Evolutionary conservation across 768 basidiomycete genomes (phyloP).

Genomic region (Butyriboletus loyo): DNA sequence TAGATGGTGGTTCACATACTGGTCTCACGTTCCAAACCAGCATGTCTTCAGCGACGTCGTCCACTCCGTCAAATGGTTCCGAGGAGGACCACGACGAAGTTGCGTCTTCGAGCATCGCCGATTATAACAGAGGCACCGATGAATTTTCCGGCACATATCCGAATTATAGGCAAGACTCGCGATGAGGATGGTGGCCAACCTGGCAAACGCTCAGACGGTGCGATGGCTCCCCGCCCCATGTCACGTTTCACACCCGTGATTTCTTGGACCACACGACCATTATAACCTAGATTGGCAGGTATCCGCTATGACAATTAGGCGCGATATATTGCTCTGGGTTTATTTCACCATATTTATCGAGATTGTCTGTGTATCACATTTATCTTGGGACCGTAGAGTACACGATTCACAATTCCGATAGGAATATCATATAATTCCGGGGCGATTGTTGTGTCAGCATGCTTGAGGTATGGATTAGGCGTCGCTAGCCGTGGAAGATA

Average conservation of each 20-base stretch:
- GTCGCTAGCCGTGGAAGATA: constrained; percentile 42
- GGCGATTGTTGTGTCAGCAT: constrained; percentile 44
- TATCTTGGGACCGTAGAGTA: constrained; percentile 47
- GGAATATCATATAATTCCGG: constrained; percentile 82
- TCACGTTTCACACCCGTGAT: constrained; percentile 3
- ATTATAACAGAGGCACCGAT: constrained; percentile 13
- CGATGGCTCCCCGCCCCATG: not conserved
- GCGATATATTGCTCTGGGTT: constrained; percentile 3
- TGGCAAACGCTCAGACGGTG: not conserved
- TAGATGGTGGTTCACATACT: constrained; percentile 20
- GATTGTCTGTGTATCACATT: constrained; percentile 13
- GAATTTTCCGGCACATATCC: constrained; percentile 15
- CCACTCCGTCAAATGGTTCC: constrained; percentile 30
- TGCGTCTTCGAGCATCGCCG: constrained; percentile 27
- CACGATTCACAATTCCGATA: constrained; percentile 74
- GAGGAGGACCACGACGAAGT: constrained; percentile 36
- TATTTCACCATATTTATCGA: constrained; percentile 20
- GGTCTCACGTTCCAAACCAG: constrained; percentile 36
- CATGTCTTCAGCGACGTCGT: constrained; percentile 36
- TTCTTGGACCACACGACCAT: constrained; percentile 14
- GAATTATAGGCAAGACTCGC: not conserved
- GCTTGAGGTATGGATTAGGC: constrained; percentile 46
- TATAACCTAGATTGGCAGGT: constrained; percentile 11
- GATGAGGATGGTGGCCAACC: not conserved
- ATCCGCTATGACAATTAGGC: not conserved